Evolutionary conservation across 169 alveolate species (phyloP).

Genomic region (Cryptosporidium felis): DNA sequence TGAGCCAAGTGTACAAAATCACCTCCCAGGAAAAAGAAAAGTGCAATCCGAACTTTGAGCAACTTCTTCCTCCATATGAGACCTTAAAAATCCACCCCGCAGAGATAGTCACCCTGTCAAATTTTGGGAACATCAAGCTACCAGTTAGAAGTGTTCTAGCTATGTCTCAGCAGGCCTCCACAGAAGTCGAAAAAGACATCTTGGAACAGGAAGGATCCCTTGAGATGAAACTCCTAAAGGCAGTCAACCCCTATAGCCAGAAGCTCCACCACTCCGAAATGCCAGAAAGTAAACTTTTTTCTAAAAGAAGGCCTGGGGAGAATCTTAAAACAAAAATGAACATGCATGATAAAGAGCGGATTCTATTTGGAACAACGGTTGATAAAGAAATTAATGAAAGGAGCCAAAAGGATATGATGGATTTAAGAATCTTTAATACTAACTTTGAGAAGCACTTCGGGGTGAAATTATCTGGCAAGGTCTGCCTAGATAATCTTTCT

Average conservation of each 20-base stretch:
- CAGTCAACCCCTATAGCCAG: constrained; percentile 16
- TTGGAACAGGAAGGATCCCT: constrained; percentile 32
- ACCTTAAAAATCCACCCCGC: background rate
- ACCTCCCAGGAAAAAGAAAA: background rate
- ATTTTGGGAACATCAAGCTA: constrained; percentile 44
- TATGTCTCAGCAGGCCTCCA: constrained; percentile 33
- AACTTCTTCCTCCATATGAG: background rate
- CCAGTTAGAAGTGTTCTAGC: constrained; percentile 22
- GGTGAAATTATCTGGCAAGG: background rate
- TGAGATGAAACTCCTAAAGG: constrained; percentile 19
- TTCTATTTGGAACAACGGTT: background rate
- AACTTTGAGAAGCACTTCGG: constrained; percentile 61
- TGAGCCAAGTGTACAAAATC: background rate
- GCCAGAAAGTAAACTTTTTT: background rate
- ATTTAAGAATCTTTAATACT: constrained; percentile 1
- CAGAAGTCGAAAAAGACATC: background rate
- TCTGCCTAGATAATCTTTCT: constrained; percentile 22
- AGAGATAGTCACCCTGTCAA: background rate
- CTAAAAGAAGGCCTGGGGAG: background rate
- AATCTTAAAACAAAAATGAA: background rate
- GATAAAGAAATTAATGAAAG: background rate
- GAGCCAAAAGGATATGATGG: background rate
- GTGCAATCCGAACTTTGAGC: background rate
- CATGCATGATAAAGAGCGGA: background rate
- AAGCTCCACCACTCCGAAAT: constrained; percentile 1